phyloP scores from a whole-genome alignment of 2,329 filamentous ascomycete species.

The Fusarium albosuccineum region DNA sequence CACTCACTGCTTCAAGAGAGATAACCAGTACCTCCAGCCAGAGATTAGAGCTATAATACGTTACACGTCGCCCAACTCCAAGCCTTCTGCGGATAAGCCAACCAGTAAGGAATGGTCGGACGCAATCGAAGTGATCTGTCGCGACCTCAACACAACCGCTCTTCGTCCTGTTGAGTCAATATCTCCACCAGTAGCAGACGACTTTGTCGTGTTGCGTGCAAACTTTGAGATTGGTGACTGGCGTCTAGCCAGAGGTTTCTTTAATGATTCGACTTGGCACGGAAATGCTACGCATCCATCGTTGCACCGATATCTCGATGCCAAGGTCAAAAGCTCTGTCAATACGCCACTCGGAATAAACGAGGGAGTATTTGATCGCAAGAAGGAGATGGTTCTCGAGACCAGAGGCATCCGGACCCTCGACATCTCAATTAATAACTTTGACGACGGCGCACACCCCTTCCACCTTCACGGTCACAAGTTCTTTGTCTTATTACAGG shows the following conservation, averaged over 20 bases:
- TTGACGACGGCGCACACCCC: slow-evolving; percentile 62
- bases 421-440: slow-evolving; percentile 70
- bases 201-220: slow-evolving; percentile 61
- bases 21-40: slow-evolving; percentile 48
- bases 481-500: slow-evolving; percentile 62
- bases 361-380: slow-evolving; percentile 45
- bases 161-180: slow-evolving; percentile 56
- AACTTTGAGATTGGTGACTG: slow-evolving; percentile 69
- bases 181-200: slow-evolving; percentile 54
- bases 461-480: slow-evolving; percentile 72
- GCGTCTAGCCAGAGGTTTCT: slow-evolving; percentile 65
- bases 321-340: slow-evolving; percentile 28
- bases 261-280: slow-evolving; percentile 66
- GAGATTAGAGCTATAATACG: slow-evolving; percentile 51
- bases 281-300: slow-evolving; percentile 53
- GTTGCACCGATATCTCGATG: slow-evolving; percentile 52
- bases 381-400: slow-evolving; percentile 60
- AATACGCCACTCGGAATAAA: slow-evolving; percentile 45
- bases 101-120: slow-evolving; percentile 64
- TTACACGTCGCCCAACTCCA: slow-evolving; percentile 33
- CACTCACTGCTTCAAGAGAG: slow-evolving; percentile 53
- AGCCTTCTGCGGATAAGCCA: slow-evolving; percentile 33
- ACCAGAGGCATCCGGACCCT: slow-evolving; percentile 65
- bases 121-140: slow-evolving; percentile 61
- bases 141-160: slow-evolving; percentile 64